phyloP scores from a whole-genome alignment of 2,329 filamentous ascomycete genomes.

The Nemania sp. region DNA sequence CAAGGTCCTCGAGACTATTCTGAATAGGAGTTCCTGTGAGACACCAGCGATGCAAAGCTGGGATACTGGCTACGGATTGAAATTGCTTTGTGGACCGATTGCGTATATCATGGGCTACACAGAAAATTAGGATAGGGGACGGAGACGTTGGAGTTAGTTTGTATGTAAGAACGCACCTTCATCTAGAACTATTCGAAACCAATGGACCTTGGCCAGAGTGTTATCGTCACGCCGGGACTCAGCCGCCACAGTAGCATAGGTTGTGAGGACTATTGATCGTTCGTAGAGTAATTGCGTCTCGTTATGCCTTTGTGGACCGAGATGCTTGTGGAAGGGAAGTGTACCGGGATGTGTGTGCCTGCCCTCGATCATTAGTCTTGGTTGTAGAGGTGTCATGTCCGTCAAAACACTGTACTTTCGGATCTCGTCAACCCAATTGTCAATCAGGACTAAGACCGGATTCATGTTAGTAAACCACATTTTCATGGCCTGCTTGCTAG shows the following conservation, averaged over 20 bases:
- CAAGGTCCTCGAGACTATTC: slow-evolving; percentile 43
- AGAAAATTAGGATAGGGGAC: too few relatives aligned
- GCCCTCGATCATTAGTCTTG: not conserved
- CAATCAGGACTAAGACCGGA: slow-evolving; percentile 22
- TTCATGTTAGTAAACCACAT: not conserved
- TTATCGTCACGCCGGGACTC: slow-evolving; percentile 19
- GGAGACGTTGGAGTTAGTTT: too few relatives aligned
- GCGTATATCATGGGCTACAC: slow-evolving; percentile 37
- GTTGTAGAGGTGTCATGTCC: not conserved
- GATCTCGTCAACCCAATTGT: slow-evolving; percentile 34
- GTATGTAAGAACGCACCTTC: too few relatives aligned
- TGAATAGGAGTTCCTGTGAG: slow-evolving; percentile 44
- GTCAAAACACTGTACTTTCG: slow-evolving; percentile 20
- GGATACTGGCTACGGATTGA: slow-evolving; percentile 35
- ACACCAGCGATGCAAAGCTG: slow-evolving; percentile 39
- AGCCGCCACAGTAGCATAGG: slow-evolving; percentile 29
- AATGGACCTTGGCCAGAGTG: slow-evolving; percentile 22
- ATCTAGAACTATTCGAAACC: slow-evolving; percentile 35
- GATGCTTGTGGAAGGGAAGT: slow-evolving; percentile 29
- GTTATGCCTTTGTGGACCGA: slow-evolving; percentile 22
- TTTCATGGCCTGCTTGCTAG: too few relatives aligned
- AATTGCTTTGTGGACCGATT: slow-evolving; percentile 45
- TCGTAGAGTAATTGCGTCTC: slow-evolving; percentile 12
- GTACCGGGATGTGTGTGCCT: slow-evolving; percentile 29
- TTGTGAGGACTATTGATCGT: slow-evolving; percentile 26